Conservation (phyloP, 1,284 basidiomycete species). For the Boletus sp. region DNA sequence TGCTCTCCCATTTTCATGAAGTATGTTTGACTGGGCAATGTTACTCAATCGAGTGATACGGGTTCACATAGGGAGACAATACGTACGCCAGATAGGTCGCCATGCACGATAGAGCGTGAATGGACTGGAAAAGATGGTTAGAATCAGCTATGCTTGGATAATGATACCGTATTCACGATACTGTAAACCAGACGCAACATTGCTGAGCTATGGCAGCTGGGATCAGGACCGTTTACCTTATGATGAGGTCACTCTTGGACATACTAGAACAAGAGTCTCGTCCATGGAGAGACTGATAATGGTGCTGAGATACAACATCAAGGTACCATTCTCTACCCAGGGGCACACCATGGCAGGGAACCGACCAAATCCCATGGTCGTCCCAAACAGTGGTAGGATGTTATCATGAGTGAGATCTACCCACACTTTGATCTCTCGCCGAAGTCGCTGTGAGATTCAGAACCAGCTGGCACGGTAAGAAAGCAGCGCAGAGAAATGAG, state of each 20-base stretch:
- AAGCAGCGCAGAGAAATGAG: not conserved
- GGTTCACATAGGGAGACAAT: not conserved
- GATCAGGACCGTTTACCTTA: not conserved
- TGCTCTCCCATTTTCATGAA: not conserved
- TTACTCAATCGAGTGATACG: not conserved
- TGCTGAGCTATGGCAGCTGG: not conserved
- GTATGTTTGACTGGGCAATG: conserved; percentile 4
- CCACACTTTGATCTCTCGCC: not conserved
- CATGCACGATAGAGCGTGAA: conserved; percentile 7
- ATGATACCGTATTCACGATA: conserved; percentile 21
- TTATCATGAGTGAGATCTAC: not conserved
- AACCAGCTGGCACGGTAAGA: not conserved
- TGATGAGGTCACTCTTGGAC: not conserved
- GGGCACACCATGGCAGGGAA: not conserved
- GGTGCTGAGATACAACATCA: not conserved
- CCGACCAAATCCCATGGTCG: not conserved
- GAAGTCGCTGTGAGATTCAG: not conserved
- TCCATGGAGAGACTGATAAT: not conserved
- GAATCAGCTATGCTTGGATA: no score
- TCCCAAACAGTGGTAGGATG: not conserved
- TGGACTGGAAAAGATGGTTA: not conserved
- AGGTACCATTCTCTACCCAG: not conserved
- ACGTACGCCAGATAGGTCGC: conserved; percentile 9
- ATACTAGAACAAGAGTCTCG: not conserved
- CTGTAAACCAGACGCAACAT: conserved; percentile 12